phyloP scores from a whole-genome alignment of 345 rosid genomes.

The Camelina sativa region DNA sequence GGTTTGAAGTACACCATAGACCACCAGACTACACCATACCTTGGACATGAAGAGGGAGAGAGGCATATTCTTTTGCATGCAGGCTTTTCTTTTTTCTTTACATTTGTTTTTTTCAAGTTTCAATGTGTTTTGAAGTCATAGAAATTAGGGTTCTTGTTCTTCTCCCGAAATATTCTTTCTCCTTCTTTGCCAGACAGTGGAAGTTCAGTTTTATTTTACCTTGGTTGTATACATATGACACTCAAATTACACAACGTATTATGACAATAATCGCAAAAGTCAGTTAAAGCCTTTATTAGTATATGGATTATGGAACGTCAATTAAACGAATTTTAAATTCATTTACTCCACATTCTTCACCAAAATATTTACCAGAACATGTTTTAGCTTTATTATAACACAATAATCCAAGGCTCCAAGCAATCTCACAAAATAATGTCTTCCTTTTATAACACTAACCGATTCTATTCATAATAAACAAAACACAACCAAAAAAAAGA shows the following conservation, averaged over 20 bases:
- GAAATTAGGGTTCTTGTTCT: conserved; percentile 38
- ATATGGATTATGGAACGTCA: not conserved
- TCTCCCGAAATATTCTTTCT: conserved; percentile 45
- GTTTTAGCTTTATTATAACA: not conserved
- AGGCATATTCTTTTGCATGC: conserved; percentile 39
- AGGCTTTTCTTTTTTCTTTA: not conserved
- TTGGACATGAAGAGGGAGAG: not conserved
- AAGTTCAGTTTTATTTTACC: conserved; percentile 21
- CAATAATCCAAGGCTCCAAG: not conserved
- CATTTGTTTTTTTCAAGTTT: conserved; percentile 29
- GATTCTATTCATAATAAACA: conserved; percentile 31
- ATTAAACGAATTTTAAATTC: conserved; percentile 2
- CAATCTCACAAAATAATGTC: conserved; percentile 20
- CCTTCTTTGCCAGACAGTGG: conserved; percentile 36
- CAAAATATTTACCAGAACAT: conserved; percentile 1
- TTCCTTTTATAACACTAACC: conserved; percentile 11
- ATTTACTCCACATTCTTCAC: conserved; percentile 2
- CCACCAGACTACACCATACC: conserved; percentile 1
- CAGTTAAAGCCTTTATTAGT: not conserved
- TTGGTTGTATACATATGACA: not conserved
- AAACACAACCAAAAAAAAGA: not conserved
- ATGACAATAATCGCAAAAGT: not conserved
- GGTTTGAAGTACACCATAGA: not conserved
- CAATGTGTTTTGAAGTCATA: conserved; percentile 42
- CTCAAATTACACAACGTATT: conserved; percentile 12